Evolutionary conservation across 257 asterid species (phyloP).

Genomic region (Solanum okadae): DNA sequence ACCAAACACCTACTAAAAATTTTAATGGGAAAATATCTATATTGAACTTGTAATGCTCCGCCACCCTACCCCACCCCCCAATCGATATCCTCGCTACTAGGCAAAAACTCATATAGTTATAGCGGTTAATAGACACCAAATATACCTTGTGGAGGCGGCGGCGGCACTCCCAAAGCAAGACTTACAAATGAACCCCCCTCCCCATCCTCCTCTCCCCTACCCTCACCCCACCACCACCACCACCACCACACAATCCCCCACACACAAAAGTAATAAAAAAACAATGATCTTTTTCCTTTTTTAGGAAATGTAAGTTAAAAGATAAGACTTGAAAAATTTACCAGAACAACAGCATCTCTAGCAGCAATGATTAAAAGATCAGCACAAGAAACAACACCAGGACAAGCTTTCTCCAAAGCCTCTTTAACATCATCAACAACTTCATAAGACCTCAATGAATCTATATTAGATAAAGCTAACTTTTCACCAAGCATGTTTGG

Average conservation of each 20-base stretch:
- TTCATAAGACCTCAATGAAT: conserved; percentile 70
- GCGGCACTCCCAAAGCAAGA: neutral
- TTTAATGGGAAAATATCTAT: neutral
- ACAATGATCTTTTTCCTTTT: neutral
- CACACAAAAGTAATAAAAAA: neutral
- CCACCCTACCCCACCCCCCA: too few relatives aligned
- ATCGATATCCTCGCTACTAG: neutral
- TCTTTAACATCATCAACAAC: conserved; percentile 70
- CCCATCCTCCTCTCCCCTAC: neutral
- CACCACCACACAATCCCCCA: too few relatives aligned
- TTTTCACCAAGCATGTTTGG: conserved; percentile 73
- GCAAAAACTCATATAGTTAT: neutral
- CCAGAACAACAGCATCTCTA: conserved; percentile 89
- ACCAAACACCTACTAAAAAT: neutral
- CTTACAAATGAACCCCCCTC: neutral
- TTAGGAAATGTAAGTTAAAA: neutral
- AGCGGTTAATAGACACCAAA: neutral
- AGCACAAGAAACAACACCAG: conserved; percentile 83
- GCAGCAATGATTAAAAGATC: conserved; percentile 87
- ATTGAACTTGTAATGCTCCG: neutral
- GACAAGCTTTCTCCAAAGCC: conserved; percentile 60
- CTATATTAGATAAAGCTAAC: conserved; percentile 54
- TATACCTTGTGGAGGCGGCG: neutral
- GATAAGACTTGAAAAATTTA: neutral
- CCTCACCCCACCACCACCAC: neutral